Conservation (phyloP, 495 filamentous ascomycete species). For the Xylaria acuta region DNA sequence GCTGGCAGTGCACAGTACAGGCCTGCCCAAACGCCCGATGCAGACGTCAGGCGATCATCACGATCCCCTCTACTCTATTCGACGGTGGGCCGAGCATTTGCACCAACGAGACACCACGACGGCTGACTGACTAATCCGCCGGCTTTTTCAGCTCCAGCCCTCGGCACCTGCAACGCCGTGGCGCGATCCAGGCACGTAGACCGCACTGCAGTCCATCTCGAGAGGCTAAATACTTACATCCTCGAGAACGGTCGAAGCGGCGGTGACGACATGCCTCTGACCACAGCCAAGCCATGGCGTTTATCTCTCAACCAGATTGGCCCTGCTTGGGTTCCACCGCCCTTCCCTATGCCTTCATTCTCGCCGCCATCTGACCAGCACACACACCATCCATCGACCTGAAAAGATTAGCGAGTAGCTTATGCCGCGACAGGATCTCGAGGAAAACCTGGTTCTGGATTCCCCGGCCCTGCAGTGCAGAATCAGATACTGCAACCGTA, state of each 20-base stretch:
- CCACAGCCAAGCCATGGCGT: conserved; percentile 5
- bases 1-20: not conserved
- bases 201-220: not conserved
- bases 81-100: not conserved
- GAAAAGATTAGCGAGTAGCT: conserved; percentile 17
- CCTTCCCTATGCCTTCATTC: conserved; percentile 1
- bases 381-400: conserved; percentile 8
- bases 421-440: not conserved
- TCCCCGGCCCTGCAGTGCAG: conserved; percentile 7
- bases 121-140: not conserved
- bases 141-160: conserved; percentile 24
- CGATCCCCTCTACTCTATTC: not conserved
- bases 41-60: conserved; percentile 9
- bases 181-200: not conserved
- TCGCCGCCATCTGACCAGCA: not conserved
- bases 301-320: not conserved
- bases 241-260: conserved; percentile 3
- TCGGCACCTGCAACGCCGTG: conserved; percentile 4
- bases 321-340: conserved; percentile 2
- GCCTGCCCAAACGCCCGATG: not conserved
- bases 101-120: conserved; percentile 1
- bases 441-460: conserved; percentile 19
- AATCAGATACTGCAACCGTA: conserved; percentile 2
- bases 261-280: conserved; percentile 14
- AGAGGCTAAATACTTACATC: not conserved